Evolutionary conservation across 345 rosid genomes (phyloP), one percentile per base, ranked within the genome.

Genomic region (Cardiospermum halicacabum): DNA sequence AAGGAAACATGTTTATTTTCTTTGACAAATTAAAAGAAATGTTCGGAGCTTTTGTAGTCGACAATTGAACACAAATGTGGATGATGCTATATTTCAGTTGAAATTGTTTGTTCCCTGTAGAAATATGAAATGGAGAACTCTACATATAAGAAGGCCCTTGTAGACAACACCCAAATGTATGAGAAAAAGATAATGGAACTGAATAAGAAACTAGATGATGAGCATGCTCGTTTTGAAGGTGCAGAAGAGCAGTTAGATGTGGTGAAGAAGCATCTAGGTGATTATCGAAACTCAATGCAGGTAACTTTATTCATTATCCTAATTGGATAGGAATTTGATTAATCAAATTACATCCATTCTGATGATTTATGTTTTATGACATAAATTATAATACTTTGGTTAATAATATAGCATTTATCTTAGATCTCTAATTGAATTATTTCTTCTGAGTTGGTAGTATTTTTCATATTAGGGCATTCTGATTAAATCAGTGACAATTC

Each of bases 131-230:
- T 53, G 53, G 81, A 81, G 63, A 73, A 74, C 68, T 79, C 82
- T 49, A 77, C 70, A 25, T 80, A 80, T 78, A 89, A 84, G 76
- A 87, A 81, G 78, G 82, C 89, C 58, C 84, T 89, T 54, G 82
- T 78, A 2, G 95, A 87, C 67, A 83, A 86, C 69, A 82, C 84
- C 42, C 70, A 80, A 70, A 75, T 70, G 37, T 89, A 84, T 62
- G 96, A 92, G 82, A 76, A 81, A 65, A 87, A 84, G 75, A 82
- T 81, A 76, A 64, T 74, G 43, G 82, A 85, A 63, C 84, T 87
- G 39, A 77, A 66, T 43, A 80, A 79, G 81, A 80, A 84, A 74
- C 59, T 85, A 59, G 86, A 79, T 67, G 81, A 85, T n/a, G 71
- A 79, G 64, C 77, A 76, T 72, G 70, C 78, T 36, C 66, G 67